A percentile compares a stretch with the other conserved stretches of the same genome.
Evolutionary conservation across 2,329 filamentous ascomycete species (phyloP).

Genomic region (Didymella exigua): DNA sequence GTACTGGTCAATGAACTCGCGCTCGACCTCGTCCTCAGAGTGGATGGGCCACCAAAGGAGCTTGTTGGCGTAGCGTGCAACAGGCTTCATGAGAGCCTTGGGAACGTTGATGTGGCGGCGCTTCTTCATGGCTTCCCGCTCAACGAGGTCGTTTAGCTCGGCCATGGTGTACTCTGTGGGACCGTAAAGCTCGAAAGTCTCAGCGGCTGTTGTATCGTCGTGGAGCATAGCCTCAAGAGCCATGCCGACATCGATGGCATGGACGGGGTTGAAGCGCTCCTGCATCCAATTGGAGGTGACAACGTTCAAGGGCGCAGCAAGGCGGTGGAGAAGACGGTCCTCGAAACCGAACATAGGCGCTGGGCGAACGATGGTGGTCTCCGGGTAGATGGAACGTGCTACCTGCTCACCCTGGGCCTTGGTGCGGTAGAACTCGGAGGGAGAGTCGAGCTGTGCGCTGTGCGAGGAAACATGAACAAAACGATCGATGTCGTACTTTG

Average conservation of each 20-base stretch:
- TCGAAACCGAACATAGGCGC: conserved; percentile 95
- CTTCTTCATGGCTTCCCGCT: conserved; percentile 89
- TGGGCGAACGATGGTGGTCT: conserved; percentile 94
- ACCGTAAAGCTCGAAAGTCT: conserved; percentile 94
- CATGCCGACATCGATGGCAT: conserved; percentile 87
- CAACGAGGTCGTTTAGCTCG: conserved; percentile 85
- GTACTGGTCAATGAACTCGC: conserved; percentile 89
- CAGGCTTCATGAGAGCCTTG: conserved; percentile 76
- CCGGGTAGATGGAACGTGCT: conserved; percentile 87
- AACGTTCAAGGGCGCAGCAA: conserved; percentile 79
- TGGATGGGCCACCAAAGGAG: conserved; percentile 86
- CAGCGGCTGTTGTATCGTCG: conserved; percentile 85
- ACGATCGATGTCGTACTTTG: conserved; percentile 97
- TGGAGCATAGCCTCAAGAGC: conserved; percentile 89
- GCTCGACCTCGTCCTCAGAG: conserved; percentile 84
- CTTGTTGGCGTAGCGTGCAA: conserved; percentile 77
- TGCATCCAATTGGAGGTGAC: conserved; percentile 93
- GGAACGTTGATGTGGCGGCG: conserved; percentile 91
- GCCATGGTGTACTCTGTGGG: conserved; percentile 89
- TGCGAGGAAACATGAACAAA: conserved; percentile 97
- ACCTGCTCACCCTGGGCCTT: conserved; percentile 88
- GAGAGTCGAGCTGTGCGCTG: conserved; percentile 80
- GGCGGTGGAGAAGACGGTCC: conserved; percentile 84
- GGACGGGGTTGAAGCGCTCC: conserved; percentile 88
- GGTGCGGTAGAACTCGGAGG: conserved; percentile 87